These are phyloP conservation scores for Phytopythium montanum DNA, from an alignment of 352 stramenopile genomes.

Conservation along the genomic window DNA sequence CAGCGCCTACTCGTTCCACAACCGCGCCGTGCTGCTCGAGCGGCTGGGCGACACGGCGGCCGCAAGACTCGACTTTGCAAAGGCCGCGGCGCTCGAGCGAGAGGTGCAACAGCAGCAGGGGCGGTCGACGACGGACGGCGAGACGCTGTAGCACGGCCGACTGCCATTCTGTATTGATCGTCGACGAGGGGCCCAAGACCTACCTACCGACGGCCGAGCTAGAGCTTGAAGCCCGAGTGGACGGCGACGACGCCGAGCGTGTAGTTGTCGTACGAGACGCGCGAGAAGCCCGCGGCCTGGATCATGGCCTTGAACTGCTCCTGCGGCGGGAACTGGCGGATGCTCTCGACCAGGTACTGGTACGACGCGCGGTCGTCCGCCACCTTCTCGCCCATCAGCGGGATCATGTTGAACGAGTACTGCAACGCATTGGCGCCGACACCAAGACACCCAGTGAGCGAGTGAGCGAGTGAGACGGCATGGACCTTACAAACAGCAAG, in stretches of 20 bases:
- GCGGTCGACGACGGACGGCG: not conserved
- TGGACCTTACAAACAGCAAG: too few relatives aligned
- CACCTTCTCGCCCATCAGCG: slow-evolving; percentile 92
- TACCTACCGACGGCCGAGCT: too few relatives aligned
- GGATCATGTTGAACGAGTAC: slow-evolving; percentile 99
- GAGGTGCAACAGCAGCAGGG: slow-evolving; percentile 2
- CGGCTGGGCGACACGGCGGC: slow-evolving; percentile 49
- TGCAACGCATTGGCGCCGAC: slow-evolving; percentile 15
- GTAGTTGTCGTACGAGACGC: slow-evolving; percentile 94
- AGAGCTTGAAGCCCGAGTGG: slow-evolving; percentile 96
- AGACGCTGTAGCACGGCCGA: not conserved
- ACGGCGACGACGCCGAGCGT: slow-evolving; percentile 97
- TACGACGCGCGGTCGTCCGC: slow-evolving; percentile 96
- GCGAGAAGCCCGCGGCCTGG: slow-evolving; percentile 91
- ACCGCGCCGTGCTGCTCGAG: slow-evolving; percentile 77
- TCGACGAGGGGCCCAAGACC: not conserved
- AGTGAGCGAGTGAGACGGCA: not conserved
- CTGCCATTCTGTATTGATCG: slow-evolving; percentile 1
- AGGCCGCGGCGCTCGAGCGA: slow-evolving; percentile 10
- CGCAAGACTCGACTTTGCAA: slow-evolving; percentile 37
- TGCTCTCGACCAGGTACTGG: slow-evolving; percentile 99
- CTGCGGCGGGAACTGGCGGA: slow-evolving; percentile 98
- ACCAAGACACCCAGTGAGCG: not conserved
- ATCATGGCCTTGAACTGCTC: slow-evolving; percentile 95
- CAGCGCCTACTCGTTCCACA: slow-evolving; percentile 84